phyloP scores from a whole-genome alignment of 2,329 filamentous ascomycete genomes.

The Colletotrichum sp. region DNA sequence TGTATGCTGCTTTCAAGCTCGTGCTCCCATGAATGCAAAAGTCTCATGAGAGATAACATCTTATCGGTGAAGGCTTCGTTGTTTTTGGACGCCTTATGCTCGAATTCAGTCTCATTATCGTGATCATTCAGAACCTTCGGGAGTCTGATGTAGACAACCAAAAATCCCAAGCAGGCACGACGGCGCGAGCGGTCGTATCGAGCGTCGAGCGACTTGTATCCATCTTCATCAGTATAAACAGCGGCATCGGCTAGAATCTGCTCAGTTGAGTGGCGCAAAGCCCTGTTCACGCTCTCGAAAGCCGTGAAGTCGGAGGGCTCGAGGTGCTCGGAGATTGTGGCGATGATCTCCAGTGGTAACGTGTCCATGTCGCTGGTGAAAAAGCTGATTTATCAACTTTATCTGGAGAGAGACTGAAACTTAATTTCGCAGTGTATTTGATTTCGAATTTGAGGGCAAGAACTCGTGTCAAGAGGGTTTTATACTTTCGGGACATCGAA shows the following conservation, averaged over 20 bases:
- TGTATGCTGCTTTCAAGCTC: neutral
- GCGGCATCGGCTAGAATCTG: neutral
- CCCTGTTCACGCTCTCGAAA: neutral
- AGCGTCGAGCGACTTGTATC: rapidly evolving
- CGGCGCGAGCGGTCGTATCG: neutral
- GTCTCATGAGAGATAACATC: neutral
- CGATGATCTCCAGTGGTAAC: neutral
- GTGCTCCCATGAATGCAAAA: neutral
- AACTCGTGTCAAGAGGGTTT: neutral
- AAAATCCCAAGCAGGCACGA: neutral
- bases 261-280: neutral
- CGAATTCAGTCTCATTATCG: neutral
- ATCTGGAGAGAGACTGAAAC: rapidly evolving
- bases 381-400: rapidly evolving
- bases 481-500: neutral
- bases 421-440: rapidly evolving
- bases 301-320: neutral
- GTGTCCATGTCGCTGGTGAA: neutral
- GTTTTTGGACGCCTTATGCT: neutral
- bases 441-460: rapidly evolving
- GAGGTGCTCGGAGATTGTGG: neutral
- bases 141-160: neutral
- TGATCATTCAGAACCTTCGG: neutral
- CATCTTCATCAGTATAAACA: neutral
- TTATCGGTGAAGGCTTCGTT: neutral